Evolutionary conservation across 768 basidiomycete species (phyloP), one percentile per base, ranked within the genome.

Genomic region (Termitomyces eurrhizus): DNA sequence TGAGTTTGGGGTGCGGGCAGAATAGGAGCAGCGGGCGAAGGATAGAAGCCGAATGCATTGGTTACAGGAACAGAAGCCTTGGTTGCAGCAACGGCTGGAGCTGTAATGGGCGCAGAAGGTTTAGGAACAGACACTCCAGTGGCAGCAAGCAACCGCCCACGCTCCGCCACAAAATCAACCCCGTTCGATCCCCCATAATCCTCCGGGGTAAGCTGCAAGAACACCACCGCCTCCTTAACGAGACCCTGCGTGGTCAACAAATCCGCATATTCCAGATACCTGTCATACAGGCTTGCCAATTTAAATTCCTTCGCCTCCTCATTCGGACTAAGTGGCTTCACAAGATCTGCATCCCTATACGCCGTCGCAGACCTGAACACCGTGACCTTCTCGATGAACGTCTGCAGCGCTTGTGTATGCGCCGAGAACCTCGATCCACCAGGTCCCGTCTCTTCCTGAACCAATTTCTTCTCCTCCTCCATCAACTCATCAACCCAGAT

Each of bases 241-340:
- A 95, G 81, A n/a, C 95, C 95, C 69, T 98, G 96, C 0, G 88
- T 83, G 7, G 91, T 91, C 29, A 99, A 81, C 55, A 98, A 77
- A 64, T 97, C 93, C 3, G 96, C 94, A 67, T 98, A 99, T 73
- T 98, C 97, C 68, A 92, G 87, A 78, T 97, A 98, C 14, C 89
- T 83, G 68, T 98, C 95, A 69, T 99, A 98, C 51, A 99, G 75
- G 9, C 78, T 79, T 0, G 92, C 85, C 18, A 98, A 82, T 73
- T 93, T 94, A 81, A 89, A 98, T 1, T 85, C 78, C 71, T 87
- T 83, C 4, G 78, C 74, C 49, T 82, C 77, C 4, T 78, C 78
- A 32, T 78, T 75, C 11, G 73, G 69, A 2, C 78, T 70, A 0
- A 73, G 62, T 1, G 72, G 66, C 52, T 73, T 68, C 2, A 73